phyloP scores from a whole-genome alignment of 2,329 filamentous ascomycete species.

The Diplodia sapinea region DNA sequence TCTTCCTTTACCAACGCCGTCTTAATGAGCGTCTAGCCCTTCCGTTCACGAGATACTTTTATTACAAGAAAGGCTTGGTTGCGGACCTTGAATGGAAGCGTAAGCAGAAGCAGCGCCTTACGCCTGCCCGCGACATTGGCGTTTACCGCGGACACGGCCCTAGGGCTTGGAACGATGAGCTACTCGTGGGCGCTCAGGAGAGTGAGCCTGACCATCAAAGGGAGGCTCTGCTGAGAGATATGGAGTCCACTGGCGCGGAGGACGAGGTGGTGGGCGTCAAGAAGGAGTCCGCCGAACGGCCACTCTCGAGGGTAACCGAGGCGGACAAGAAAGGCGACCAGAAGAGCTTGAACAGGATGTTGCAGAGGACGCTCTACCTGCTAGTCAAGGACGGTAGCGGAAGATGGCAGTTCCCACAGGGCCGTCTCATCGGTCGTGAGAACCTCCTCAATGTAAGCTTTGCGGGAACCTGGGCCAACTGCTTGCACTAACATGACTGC shows the following conservation, averaged over 20 bases:
- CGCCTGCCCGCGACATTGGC: slow-evolving; percentile 83
- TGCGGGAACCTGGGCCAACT: background rate
- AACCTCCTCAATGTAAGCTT: slow-evolving; percentile 78
- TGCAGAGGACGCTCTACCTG: slow-evolving; percentile 86
- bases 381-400: slow-evolving; percentile 76
- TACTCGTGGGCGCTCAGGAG: slow-evolving; percentile 74
- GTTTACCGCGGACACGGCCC: slow-evolving; percentile 76
- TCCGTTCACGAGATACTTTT: slow-evolving; percentile 89
- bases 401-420: slow-evolving; percentile 82
- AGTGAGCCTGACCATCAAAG: slow-evolving; percentile 69
- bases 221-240: slow-evolving; percentile 75
- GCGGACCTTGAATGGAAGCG: slow-evolving; percentile 87
- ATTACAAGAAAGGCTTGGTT: slow-evolving; percentile 90
- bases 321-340: slow-evolving; percentile 78
- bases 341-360: slow-evolving; percentile 75
- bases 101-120: slow-evolving; percentile 77
- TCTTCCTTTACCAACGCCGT: slow-evolving; percentile 96
- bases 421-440: slow-evolving; percentile 71
- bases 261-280: slow-evolving; percentile 55
- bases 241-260: slow-evolving; percentile 72
- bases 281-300: slow-evolving; percentile 72
- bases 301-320: slow-evolving; percentile 72
- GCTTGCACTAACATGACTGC: background rate
- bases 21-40: slow-evolving; percentile 90
- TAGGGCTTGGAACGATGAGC: slow-evolving; percentile 89